These are phyloP conservation scores for Tylopilus subfusipes DNA, from an alignment of 768 basidiomycete genomes.

Conservation along the genomic window DNA sequence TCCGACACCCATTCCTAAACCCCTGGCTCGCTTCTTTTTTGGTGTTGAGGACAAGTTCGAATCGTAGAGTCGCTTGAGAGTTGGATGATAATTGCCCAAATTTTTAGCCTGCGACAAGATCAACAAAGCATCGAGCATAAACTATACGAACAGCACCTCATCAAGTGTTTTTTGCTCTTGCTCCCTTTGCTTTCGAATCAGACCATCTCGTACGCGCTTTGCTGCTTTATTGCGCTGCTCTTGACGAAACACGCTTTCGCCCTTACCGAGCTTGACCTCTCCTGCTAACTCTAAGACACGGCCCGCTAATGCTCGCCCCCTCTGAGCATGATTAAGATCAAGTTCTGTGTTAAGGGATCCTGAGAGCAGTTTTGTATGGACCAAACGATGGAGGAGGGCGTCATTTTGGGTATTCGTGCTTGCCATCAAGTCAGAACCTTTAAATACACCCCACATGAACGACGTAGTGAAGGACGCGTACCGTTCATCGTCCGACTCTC, in stretches of 20 bases:
- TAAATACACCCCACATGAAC: not conserved
- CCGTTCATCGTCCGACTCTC: slow-evolving; percentile 57
- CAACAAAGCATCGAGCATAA: not conserved
- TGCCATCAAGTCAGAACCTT: slow-evolving; percentile 1
- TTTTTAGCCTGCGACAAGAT: slow-evolving; percentile 62
- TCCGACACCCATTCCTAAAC: slow-evolving; percentile 76
- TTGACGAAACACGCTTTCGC: slow-evolving; percentile 57
- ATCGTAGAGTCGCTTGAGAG: slow-evolving; percentile 65
- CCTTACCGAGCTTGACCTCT: slow-evolving; percentile 66
- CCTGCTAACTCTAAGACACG: slow-evolving; percentile 73
- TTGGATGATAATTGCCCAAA: slow-evolving; percentile 80
- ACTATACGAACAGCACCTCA: slow-evolving; percentile 48
- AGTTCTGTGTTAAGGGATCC: slow-evolving; percentile 66
- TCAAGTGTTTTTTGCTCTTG: slow-evolving; percentile 53
- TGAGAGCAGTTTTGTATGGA: slow-evolving; percentile 77
- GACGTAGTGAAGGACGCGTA: slow-evolving; percentile 22
- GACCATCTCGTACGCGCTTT: slow-evolving; percentile 69
- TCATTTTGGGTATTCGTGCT: slow-evolving; percentile 80
- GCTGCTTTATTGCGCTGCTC: slow-evolving; percentile 68
- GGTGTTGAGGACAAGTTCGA: slow-evolving; percentile 23
- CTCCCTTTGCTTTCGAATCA: slow-evolving; percentile 59
- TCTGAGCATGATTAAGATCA: slow-evolving; percentile 60
- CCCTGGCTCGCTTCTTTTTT: slow-evolving; percentile 53
- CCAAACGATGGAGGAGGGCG: slow-evolving; percentile 68
- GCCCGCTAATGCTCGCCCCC: slow-evolving; percentile 71